Base-by-base conservation (phyloP, 495 filamentous ascomycete genomes). In the Hyaloscypha variabilis region DNA sequence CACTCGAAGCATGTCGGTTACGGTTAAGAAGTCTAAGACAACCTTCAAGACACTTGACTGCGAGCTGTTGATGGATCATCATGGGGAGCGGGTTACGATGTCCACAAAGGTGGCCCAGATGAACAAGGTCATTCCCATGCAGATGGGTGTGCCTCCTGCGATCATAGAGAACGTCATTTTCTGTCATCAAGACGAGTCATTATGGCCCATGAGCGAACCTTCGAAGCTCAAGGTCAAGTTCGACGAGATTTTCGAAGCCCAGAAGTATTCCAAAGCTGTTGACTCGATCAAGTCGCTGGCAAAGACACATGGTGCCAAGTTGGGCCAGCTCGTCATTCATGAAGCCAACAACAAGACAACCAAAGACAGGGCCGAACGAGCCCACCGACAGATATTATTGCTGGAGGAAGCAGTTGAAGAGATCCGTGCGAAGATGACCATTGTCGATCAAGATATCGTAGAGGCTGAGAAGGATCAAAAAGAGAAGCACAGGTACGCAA, bases 191-290 rank as follows among this genome's bases (percentile, higher is more conserved):
- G 95, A 99, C 68, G 95, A 99, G 65, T 97, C 94, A 61, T 75
- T 98, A 53, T 99, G 95, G 95, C 95, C 95, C 14, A 93, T 99
- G 90, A 97, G 93, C 70, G 92, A 96, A 71, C 92, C 94, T 0
- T 75, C 80, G 0, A 84, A 84, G 4, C 79, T 99, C 26, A 99
- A 99, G 77, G 94, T 95, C 77, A 87, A 85, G 42, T 99, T 99
- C 62, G 95, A 99, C 72, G 93, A 97, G 71, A 98, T 99, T 25
- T 99, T 99, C 71, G 96, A 98, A 75, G 95, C 95, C 8, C 78
- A 90, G 77, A 97, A 96, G 73, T 99, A 97, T 78, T 96, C 93
- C 51, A 97, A 97, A 71, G 95, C 93, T 5, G 96, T 98, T 67
- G 93, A 97, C 30, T 96, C 94, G 68, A 90, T 99, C 74, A 97